Evolutionary conservation across 148 eudicot genomes (phyloP), one percentile per base, ranked within the genome.

Genomic region (Diospyros kaki): DNA sequence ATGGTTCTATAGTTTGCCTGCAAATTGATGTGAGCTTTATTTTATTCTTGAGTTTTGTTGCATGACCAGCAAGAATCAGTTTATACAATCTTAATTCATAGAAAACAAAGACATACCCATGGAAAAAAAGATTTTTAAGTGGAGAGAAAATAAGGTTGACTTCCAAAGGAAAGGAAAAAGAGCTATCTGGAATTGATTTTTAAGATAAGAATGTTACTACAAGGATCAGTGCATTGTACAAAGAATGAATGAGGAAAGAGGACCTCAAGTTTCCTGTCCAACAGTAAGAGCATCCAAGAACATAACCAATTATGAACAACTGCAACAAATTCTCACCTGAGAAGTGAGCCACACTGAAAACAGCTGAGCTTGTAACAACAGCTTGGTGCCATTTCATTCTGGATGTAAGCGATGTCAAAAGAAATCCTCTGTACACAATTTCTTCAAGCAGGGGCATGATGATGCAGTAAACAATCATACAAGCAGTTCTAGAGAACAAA

Each of bases 361-460:
- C 51, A 39, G 85, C 74, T 43, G 97, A 92, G 77, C 98, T 94
- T 63, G 91, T 60, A 42, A 81, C 28, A 9, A 94, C 86, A 14
- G 97, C 97, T 73, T 82, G 80, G 45, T 74, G 85, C 97, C 97
- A 94, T 74, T 89, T 62, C 90, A 90, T 90, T 39, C 66, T 71
- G 51, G 89, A 73, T 54, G 88, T 72, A 28, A 94, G 93, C 72
- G 89, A 85, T 14, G 89, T 77, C 72, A 92, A 61, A 5, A 94
- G 75, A 76, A 85, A 87, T 39, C 97, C 86, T 82, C 98, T 84
- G 84, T 94, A 94, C 10, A 92, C 83, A 67, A 87, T 75, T 81
- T 94, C 98, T 75, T 94, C 97, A 2, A 94, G 84, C n/a, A 90
- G 54, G 18, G 98, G 97, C 11, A 96, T 85, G 52, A 94, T 73